A percentile compares a stretch with the other conserved stretches of the same genome.
These are phyloP conservation scores for Pezicula radicicola DNA, from an alignment of 2,329 filamentous ascomycete genomes.

Conservation along the genomic window DNA sequence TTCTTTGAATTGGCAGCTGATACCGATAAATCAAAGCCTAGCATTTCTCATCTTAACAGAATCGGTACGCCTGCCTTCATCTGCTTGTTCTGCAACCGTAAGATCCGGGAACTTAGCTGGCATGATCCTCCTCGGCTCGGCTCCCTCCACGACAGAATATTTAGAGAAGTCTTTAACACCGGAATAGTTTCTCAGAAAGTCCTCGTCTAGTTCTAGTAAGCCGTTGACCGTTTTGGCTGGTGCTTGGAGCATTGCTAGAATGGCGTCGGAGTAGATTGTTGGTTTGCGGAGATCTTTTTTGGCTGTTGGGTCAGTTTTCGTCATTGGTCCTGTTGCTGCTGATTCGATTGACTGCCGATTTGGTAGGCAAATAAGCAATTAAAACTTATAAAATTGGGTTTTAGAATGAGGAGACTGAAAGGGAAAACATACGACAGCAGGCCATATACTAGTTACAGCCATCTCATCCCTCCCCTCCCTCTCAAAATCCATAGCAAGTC, in stretches of 20 bases:
- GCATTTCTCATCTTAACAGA: slow-evolving; percentile 42
- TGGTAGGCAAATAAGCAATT: not conserved
- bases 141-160: slow-evolving; percentile 66
- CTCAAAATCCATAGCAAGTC: slow-evolving; percentile 77
- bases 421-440: slow-evolving; percentile 58
- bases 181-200: slow-evolving; percentile 65
- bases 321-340: slow-evolving; percentile 62
- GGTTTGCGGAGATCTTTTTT: slow-evolving; percentile 62
- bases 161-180: slow-evolving; percentile 69
- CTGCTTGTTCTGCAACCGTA: slow-evolving; percentile 72
- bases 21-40: slow-evolving; percentile 8
- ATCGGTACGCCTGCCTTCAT: slow-evolving; percentile 71
- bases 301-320: slow-evolving; percentile 39
- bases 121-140: slow-evolving; percentile 73
- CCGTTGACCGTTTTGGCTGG: slow-evolving; percentile 65
- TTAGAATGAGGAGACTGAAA: not conserved
- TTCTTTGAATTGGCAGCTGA: too few relatives aligned
- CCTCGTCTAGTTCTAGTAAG: slow-evolving; percentile 71
- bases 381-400: not conserved
- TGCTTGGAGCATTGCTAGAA: slow-evolving; percentile 66
- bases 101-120: slow-evolving; percentile 64
- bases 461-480: slow-evolving; percentile 58
- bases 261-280: slow-evolving; percentile 76
- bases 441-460: slow-evolving; percentile 82
- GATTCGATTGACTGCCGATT: slow-evolving; percentile 61